These are phyloP conservation scores for Kuraishia borneana DNA, from an alignment of 805 yeast genomes.

Conservation along the genomic window DNA sequence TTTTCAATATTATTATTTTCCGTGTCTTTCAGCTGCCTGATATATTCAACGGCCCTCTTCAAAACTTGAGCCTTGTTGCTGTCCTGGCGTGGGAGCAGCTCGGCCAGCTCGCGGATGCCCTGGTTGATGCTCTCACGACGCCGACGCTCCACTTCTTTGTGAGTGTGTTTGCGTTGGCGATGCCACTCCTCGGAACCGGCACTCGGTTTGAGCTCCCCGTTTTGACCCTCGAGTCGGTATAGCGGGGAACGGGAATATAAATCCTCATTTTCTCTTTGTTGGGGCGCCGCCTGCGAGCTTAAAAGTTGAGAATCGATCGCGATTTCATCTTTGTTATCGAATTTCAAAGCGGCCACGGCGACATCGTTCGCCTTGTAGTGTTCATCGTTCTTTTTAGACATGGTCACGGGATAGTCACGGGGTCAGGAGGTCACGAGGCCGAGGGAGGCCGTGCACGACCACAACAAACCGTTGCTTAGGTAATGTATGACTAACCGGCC, in stretches of 20 bases:
- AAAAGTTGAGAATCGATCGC: constrained; percentile 1
- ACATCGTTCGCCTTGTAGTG: constrained; percentile 1
- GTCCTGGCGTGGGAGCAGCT: constrained; percentile 71
- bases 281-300: constrained; percentile 2
- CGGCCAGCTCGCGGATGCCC: constrained; percentile 76
- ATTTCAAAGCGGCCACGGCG: constrained; percentile 1
- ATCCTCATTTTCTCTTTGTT: constrained; percentile 10
- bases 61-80: constrained; percentile 86
- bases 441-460: too few species aligned
- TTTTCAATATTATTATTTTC: constrained; percentile 86
- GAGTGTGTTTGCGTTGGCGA: constrained; percentile 74
- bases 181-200: constrained; percentile 84
- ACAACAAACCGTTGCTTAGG: too few species aligned
- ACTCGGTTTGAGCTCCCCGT: constrained; percentile 31
- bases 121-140: constrained; percentile 80
- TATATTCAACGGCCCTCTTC: constrained; percentile 81
- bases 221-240: constrained; percentile 7
- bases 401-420: too few species aligned
- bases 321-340: not conserved
- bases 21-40: constrained; percentile 79
- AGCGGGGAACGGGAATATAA: not conserved
- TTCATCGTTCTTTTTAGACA: not conserved
- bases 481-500: too few species aligned
- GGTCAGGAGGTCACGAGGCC: too few species aligned
- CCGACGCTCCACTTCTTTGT: constrained; percentile 91